Percentiles rank a stretch among this genome's conserved stretches.
These are phyloP conservation scores for Artemisia annua DNA, from an alignment of 129 eudicot species.

Conservation along the genomic window DNA sequence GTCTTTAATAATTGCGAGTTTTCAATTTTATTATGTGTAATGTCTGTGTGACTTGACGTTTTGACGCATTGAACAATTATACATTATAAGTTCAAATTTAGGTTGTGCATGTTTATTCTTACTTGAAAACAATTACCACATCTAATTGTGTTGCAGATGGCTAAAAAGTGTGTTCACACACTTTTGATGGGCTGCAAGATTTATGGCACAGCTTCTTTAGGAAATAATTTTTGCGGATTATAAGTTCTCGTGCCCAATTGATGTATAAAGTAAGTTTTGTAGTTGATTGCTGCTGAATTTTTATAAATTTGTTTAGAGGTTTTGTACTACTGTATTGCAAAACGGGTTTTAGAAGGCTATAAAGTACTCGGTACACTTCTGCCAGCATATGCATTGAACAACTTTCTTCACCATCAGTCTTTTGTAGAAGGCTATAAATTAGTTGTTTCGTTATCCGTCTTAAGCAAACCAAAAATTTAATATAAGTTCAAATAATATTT, in stretches of 20 bases:
- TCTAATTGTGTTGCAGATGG: neutral
- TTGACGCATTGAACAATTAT: neutral
- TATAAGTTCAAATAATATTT: no score
- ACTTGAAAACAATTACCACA: neutral
- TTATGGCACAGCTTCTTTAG: neutral
- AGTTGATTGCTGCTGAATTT: neutral
- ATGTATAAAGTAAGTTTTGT: neutral
- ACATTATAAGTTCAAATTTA: neutral
- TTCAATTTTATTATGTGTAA: neutral
- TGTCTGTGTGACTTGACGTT: neutral
- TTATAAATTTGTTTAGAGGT: no score
- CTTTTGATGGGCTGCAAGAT: constrained; percentile 3
- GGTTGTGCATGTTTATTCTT: no score
- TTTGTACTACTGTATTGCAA: no score
- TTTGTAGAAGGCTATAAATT: no score
- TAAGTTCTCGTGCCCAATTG: neutral
- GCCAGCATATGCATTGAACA: no score
- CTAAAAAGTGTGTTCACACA: neutral
- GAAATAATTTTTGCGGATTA: neutral
- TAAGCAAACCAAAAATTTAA: no score
- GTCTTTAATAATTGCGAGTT: neutral
- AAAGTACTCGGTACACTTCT: no score
- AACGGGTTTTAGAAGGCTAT: no score
- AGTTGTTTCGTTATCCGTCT: no score
- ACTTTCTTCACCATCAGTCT: no score